Conservation (phyloP, 345 rosid genomes). For the Camelina laxa region DNA sequence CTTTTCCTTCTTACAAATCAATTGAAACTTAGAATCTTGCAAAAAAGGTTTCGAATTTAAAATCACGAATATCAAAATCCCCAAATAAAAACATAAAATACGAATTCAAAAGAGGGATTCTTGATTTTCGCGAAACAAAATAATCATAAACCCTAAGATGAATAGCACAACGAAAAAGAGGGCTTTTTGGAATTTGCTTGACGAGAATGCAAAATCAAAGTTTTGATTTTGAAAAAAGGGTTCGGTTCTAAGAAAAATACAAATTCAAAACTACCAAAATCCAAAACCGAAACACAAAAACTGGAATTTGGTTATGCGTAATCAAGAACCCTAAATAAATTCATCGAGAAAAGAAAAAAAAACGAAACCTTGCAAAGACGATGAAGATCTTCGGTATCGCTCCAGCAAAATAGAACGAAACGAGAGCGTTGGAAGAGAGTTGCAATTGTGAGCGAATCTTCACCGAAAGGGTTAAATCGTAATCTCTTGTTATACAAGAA, state of each 20-base stretch:
- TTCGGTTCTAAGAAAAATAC: neutral
- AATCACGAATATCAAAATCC: too few species aligned
- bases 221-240: neutral
- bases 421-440: too few species aligned
- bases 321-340: neutral
- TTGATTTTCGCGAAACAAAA: too few species aligned
- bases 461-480: too few species aligned
- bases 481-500: too few species aligned
- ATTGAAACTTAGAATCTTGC: neutral
- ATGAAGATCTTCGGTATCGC: too few species aligned
- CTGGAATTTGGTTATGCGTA: neutral
- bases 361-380: neutral
- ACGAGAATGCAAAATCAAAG: neutral
- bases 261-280: neutral
- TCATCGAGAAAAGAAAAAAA: neutral
- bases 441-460: too few species aligned
- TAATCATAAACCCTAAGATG: neutral
- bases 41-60: too few species aligned
- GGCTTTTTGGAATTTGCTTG: neutral
- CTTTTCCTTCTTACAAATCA: neutral
- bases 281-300: neutral
- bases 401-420: too few species aligned
- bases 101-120: too few species aligned
- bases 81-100: too few species aligned
- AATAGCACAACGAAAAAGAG: neutral